These are phyloP conservation scores for Litsea cubeba DNA, from an alignment of 164 flowering plant species.

Conservation along the genomic window DNA sequence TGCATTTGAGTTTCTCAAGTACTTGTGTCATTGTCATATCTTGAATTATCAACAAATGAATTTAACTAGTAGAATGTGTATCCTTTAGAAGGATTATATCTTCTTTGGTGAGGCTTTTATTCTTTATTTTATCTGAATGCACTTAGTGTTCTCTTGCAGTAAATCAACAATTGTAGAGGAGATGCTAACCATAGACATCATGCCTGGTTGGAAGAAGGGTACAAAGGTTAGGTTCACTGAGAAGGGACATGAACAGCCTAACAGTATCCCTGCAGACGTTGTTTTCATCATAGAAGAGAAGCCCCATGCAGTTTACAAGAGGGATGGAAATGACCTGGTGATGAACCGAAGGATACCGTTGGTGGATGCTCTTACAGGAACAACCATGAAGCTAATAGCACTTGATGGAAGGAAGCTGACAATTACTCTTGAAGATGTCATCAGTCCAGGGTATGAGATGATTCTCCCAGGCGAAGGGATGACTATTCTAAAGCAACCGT, in stretches of 20 bases:
- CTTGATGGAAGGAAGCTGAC: constrained; percentile 67
- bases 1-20: no score
- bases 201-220: constrained; percentile 98
- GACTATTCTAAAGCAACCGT: constrained; percentile 84
- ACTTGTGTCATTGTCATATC: no score
- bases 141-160: constrained; percentile 28
- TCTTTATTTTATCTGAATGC: neutral
- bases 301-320: constrained; percentile 69
- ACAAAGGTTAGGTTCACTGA: constrained; percentile 90
- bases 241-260: constrained; percentile 74
- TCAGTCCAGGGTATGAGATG: constrained; percentile 71
- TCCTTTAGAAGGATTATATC: neutral
- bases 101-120: neutral
- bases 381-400: constrained; percentile 53
- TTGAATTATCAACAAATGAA: neutral
- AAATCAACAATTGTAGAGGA: constrained; percentile 56
- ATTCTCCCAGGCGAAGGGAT: constrained; percentile 78
- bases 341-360: constrained; percentile 58
- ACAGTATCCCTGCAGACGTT: constrained; percentile 70
- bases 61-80: neutral
- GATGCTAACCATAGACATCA: constrained; percentile 74
- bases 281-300: constrained; percentile 82
- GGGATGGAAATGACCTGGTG: constrained; percentile 85
- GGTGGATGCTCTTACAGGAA: constrained; percentile 81
- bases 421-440: constrained; percentile 50